Evolutionary conservation across 1,139 yeast genomes (phyloP).

Genomic region (Dujonia santamariae): DNA sequence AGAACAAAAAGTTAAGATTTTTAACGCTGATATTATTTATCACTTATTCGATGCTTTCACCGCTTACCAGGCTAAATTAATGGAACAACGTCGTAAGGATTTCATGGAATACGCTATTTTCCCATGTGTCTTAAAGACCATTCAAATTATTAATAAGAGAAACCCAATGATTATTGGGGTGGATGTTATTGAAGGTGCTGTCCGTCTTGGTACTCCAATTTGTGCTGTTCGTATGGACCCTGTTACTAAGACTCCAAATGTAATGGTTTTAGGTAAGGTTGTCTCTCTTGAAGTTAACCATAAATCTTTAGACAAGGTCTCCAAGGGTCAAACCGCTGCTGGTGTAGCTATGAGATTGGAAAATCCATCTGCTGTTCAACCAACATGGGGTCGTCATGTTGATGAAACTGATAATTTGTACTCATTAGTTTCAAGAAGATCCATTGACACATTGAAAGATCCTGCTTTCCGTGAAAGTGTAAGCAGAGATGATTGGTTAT

Average conservation of each 20-base stretch:
- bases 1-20: slow-evolving; percentile 86
- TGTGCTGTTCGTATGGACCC: slow-evolving; percentile 93
- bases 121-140: slow-evolving; percentile 92
- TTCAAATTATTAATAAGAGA: slow-evolving; percentile 97
- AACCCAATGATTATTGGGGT: slow-evolving; percentile 99
- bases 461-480: slow-evolving; percentile 96
- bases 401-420: slow-evolving; percentile 88
- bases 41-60: slow-evolving; percentile 95
- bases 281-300: slow-evolving; percentile 92
- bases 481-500: slow-evolving; percentile 91
- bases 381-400: slow-evolving; percentile 99
- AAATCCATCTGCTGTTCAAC: slow-evolving; percentile 87
- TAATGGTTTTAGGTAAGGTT: slow-evolving; percentile 80
- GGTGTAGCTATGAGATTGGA: slow-evolving; percentile 99
- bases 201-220: slow-evolving; percentile 91
- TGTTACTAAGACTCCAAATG: slow-evolving; percentile 67
- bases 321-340: slow-evolving; percentile 93
- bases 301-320: slow-evolving; percentile 71
- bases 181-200: slow-evolving; percentile 88
- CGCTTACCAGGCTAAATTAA: slow-evolving; percentile 81
- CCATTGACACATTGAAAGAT: slow-evolving; percentile 96
- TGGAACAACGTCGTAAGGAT: slow-evolving; percentile 89
- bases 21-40: slow-evolving; percentile 94
- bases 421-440: slow-evolving; percentile 81
- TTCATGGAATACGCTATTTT: slow-evolving; percentile 85